Evolutionary conservation across 2,329 filamentous ascomycete genomes (phyloP).

Genomic region (Curvularia lunata): DNA sequence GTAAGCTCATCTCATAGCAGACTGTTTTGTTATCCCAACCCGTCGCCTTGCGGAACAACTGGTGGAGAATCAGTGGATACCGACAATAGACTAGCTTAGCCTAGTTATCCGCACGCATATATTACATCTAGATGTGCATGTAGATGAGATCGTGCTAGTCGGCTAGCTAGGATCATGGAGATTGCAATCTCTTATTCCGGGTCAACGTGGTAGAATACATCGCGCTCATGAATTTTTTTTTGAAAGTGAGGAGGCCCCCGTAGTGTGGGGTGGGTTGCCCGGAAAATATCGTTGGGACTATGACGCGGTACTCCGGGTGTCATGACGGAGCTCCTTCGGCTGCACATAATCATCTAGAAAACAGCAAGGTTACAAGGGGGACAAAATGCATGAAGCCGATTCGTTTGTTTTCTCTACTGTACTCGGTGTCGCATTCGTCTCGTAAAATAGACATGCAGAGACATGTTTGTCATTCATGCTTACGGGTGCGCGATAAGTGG

Average conservation of each 20-base stretch:
- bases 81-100: slow-evolving; percentile 8
- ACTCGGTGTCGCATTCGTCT: slow-evolving; percentile 9
- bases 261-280: slow-evolving; percentile 4
- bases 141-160: slow-evolving; percentile 6
- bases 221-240: neutral
- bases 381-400: neutral
- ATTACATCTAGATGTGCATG: slow-evolving; percentile 26
- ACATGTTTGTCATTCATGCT: slow-evolving; percentile 8
- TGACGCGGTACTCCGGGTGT: slow-evolving; percentile 8
- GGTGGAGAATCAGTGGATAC: slow-evolving; percentile 15
- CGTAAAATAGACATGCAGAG: slow-evolving; percentile 13
- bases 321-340: slow-evolving; percentile 13
- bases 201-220: neutral
- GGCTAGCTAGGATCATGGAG: slow-evolving; percentile 4
- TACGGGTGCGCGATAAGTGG: slow-evolving; percentile 18
- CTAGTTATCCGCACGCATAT: slow-evolving; percentile 13
- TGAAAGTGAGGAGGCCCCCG: slow-evolving; percentile 1
- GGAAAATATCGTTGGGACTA: slow-evolving; percentile 15
- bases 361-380: slow-evolving; percentile 5
- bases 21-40: neutral
- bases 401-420: neutral
- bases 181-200: slow-evolving; percentile 4
- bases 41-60: slow-evolving; percentile 5
- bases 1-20: slow-evolving; percentile 12
- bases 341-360: slow-evolving; percentile 24